These are phyloP conservation scores for Friedmanniomyces endolithicus DNA, from an alignment of 495 filamentous ascomycete genomes.

Conservation along the genomic window DNA sequence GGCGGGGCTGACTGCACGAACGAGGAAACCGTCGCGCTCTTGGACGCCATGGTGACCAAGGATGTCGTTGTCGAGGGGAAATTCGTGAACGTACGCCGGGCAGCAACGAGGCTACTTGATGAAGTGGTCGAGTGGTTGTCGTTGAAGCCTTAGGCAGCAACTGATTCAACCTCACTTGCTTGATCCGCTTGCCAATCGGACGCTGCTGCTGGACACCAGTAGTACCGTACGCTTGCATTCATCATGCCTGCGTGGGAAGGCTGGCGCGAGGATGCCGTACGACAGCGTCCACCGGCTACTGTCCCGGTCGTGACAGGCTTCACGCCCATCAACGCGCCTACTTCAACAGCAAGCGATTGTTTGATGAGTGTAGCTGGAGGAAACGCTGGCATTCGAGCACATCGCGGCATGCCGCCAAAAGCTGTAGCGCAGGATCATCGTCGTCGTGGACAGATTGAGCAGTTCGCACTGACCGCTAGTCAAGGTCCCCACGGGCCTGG, in stretches of 20 bases:
- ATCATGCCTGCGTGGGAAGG: conserved; percentile 11
- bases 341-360: background rate
- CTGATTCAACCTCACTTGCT: background rate
- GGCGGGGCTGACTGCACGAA: conserved; percentile 94
- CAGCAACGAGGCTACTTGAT: too few relatives aligned
- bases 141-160: background rate
- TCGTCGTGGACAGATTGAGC: background rate
- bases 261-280: background rate
- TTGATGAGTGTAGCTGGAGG: background rate
- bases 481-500: background rate
- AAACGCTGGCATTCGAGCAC: background rate
- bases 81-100: too few relatives aligned
- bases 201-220: background rate
- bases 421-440: background rate
- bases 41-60: conserved; percentile 23
- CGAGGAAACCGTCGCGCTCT: conserved; percentile 38
- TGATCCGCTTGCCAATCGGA: background rate
- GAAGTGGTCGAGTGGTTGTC: background rate
- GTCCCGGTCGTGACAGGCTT: conserved; percentile 1
- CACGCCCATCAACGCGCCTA: conserved; percentile 9
- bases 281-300: background rate
- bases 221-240: conserved; percentile 1
- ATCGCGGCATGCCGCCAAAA: background rate
- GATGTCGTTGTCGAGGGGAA: background rate
- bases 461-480: background rate